Evolutionary conservation across 2,329 filamentous ascomycete species (phyloP).

Genomic region (Fusarium oxysporum): DNA sequence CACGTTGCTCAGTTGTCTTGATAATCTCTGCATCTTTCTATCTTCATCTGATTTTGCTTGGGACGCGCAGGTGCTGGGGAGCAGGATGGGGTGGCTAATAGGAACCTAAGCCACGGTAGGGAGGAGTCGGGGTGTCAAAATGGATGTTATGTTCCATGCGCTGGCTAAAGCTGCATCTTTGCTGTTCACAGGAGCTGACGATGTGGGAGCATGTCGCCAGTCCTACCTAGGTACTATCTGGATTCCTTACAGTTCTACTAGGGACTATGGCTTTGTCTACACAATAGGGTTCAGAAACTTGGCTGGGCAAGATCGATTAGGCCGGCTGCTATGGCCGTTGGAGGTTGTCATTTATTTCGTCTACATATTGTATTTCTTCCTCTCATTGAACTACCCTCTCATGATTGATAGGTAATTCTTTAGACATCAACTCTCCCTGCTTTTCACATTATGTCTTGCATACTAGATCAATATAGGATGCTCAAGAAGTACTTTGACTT

Average conservation of each 20-base stretch:
- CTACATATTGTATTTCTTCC: slow-evolving; percentile 19
- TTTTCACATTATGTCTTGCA: slow-evolving; percentile 22
- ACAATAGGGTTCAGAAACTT: neutral
- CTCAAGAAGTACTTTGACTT: slow-evolving; percentile 15
- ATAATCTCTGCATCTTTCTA: slow-evolving; percentile 33
- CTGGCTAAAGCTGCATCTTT: slow-evolving; percentile 42
- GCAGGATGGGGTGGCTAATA: slow-evolving; percentile 42
- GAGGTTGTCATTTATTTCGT: slow-evolving; percentile 36
- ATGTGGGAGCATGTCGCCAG: slow-evolving; percentile 26
- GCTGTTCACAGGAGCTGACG: slow-evolving; percentile 34
- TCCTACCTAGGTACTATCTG: slow-evolving; percentile 4
- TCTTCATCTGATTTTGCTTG: slow-evolving; percentile 37
- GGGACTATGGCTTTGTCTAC: neutral
- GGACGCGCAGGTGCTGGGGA: slow-evolving; percentile 46
- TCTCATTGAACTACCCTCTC: slow-evolving; percentile 3
- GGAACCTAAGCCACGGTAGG: slow-evolving; percentile 35
- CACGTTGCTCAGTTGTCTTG: slow-evolving; percentile 24
- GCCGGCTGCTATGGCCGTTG: slow-evolving; percentile 23
- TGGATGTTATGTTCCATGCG: slow-evolving; percentile 37
- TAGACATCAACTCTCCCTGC: slow-evolving; percentile 23
- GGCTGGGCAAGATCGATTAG: slow-evolving; percentile 9
- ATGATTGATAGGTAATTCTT: slow-evolving; percentile 33
- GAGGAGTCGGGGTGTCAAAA: slow-evolving; percentile 48
- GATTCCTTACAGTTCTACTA: slow-evolving; percentile 1
- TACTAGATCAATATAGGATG: slow-evolving; percentile 20